phyloP scores from a whole-genome alignment of 768 basidiomycete species.

The Agaricus sinodeliciosus region DNA sequence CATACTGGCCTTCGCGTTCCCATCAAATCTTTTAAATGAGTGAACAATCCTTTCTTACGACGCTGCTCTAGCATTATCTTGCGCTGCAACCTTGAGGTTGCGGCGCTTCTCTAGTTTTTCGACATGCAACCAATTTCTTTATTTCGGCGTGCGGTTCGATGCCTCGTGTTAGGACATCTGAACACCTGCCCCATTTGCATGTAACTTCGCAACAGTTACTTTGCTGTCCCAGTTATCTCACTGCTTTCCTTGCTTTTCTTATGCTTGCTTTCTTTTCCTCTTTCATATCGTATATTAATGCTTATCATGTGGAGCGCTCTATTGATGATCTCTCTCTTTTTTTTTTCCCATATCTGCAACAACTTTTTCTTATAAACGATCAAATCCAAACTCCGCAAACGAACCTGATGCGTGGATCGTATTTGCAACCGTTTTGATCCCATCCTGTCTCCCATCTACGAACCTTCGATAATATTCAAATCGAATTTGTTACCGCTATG shows the following conservation, averaged over 20 bases:
- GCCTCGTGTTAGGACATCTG: neutral
- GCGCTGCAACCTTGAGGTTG: conserved; percentile 56
- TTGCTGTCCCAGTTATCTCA: neutral
- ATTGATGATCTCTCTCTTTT: conserved; percentile 4
- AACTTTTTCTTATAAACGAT: neutral
- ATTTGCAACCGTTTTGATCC: no score
- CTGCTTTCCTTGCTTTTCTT: neutral
- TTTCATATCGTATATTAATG: conserved; percentile 5
- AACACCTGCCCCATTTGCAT: neutral
- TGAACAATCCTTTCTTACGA: conserved; percentile 24
- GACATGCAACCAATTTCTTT: conserved; percentile 8
- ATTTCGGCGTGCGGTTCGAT: neutral
- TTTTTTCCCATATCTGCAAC: conserved; percentile 7
- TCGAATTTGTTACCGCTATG: neutral
- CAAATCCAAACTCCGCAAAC: conserved; percentile 8
- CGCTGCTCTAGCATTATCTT: conserved; percentile 53
- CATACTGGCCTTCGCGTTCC: neutral
- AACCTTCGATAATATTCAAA: neutral
- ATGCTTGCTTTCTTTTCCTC: neutral
- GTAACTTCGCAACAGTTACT: neutral
- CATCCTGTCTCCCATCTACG: neutral
- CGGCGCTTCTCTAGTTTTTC: conserved; percentile 51
- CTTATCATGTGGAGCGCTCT: conserved; percentile 5
- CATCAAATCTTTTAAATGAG: conserved; percentile 6
- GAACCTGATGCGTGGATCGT: neutral